Conservation (phyloP, 768 basidiomycete genomes). For the Leccinellum rugosiceps region DNA sequence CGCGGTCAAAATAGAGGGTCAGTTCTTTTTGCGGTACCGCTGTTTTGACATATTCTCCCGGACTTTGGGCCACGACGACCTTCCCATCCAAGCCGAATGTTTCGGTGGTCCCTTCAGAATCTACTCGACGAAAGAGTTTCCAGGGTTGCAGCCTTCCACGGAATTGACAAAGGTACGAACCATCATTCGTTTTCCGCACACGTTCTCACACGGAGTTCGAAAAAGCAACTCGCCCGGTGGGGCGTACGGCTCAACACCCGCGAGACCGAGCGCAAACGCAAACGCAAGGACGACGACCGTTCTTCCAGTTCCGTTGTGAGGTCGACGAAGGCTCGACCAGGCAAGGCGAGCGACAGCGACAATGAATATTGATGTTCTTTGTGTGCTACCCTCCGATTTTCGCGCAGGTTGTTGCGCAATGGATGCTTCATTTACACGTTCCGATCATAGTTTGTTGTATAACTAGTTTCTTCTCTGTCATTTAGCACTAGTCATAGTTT, state of each 20-base stretch:
- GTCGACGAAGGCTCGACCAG: neutral
- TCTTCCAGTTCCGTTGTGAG: slow-evolving; percentile 5
- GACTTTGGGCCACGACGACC: slow-evolving; percentile 26
- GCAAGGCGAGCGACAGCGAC: slow-evolving; percentile 25
- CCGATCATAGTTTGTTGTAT: slow-evolving; percentile 14
- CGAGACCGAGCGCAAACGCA: slow-evolving; percentile 36
- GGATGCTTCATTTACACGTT: slow-evolving; percentile 8
- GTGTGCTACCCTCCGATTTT: neutral
- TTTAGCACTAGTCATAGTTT: slow-evolving; percentile 4
- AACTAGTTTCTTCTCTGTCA: slow-evolving; percentile 6
- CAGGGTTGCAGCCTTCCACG: slow-evolving; percentile 65
- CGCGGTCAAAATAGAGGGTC: slow-evolving; percentile 63
- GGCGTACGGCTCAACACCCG: slow-evolving; percentile 37
- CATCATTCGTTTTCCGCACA: neutral
- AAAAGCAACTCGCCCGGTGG: slow-evolving; percentile 34
- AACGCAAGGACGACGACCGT: slow-evolving; percentile 24
- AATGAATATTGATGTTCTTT: slow-evolving; percentile 11
- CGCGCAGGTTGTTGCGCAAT: neutral
- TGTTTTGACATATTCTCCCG: slow-evolving; percentile 58
- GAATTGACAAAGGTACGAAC: slow-evolving; percentile 57
- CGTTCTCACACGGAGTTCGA: slow-evolving; percentile 2
- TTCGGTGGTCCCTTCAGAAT: slow-evolving; percentile 66
- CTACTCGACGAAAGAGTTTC: slow-evolving; percentile 74
- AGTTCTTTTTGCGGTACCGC: slow-evolving; percentile 69
- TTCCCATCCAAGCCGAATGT: slow-evolving; percentile 57